phyloP scores from a whole-genome alignment of 83 land plant species.

The Diphasiastrum complanatum region DNA sequence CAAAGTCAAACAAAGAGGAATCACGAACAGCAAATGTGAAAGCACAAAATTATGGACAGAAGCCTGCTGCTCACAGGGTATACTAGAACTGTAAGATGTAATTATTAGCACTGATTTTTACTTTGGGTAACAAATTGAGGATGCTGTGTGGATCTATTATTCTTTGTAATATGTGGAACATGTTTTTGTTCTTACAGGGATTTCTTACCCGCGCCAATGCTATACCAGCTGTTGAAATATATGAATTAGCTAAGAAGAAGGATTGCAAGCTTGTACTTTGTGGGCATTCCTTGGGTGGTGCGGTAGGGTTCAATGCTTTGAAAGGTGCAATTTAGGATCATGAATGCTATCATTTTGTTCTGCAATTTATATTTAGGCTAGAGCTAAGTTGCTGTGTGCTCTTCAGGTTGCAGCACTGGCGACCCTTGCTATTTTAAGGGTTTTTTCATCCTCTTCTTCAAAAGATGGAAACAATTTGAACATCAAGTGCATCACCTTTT shows the following conservation, averaged over 20 bases:
- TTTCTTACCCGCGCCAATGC: conserved; percentile 92
- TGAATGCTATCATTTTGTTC: not conserved
- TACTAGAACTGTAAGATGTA: not conserved
- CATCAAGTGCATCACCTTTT: conserved; percentile 91
- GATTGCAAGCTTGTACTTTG: conserved; percentile 76
- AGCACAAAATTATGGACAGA: conserved; percentile 30
- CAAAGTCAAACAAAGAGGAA: conserved; percentile 9
- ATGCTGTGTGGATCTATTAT: not conserved
- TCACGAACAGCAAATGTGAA: conserved; percentile 30
- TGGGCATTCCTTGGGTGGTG: conserved; percentile 98
- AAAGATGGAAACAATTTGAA: conserved; percentile 47
- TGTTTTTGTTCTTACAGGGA: conserved; percentile 37
- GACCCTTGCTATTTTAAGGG: conserved; percentile 85
- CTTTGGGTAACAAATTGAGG: conserved; percentile 8
- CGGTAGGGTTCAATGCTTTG: conserved; percentile 39
- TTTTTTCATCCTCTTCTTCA: conserved; percentile 44
- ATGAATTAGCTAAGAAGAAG: conserved; percentile 82
- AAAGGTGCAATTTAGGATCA: not conserved
- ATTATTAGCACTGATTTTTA: not conserved
- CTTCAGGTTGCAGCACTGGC: conserved; percentile 85
- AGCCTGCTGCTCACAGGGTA: conserved; percentile 94
- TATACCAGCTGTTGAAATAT: conserved; percentile 85
- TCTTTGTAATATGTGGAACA: not conserved
- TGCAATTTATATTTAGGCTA: not conserved
- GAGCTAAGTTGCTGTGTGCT: not conserved